Conservation (phyloP, 805 yeast species). For the Lachancea dasiensis region DNA sequence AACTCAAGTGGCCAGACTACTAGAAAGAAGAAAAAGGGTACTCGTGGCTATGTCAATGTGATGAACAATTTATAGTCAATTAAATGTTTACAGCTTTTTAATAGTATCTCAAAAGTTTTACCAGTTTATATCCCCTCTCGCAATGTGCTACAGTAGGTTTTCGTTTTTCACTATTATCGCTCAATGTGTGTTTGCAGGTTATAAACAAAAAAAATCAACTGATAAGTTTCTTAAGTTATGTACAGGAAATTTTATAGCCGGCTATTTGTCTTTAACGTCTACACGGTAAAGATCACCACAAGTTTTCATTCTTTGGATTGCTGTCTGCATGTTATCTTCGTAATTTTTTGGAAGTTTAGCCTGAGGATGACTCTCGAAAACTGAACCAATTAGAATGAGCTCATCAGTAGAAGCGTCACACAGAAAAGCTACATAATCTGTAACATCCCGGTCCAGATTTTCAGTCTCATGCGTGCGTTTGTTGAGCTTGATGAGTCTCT, state of each 20-base stretch:
- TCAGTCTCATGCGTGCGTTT: slow-evolving; percentile 40
- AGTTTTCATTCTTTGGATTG: slow-evolving; percentile 27
- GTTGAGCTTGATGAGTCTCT: slow-evolving; percentile 47
- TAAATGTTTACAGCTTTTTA: too few relatives aligned
- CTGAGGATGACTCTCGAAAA: slow-evolving; percentile 51
- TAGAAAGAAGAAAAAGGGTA: slow-evolving; percentile 39
- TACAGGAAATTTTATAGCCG: too few relatives aligned
- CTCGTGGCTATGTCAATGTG: slow-evolving; percentile 64
- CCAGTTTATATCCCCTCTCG: background rate
- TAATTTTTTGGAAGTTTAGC: slow-evolving; percentile 32
- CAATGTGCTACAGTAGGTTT: too few relatives aligned
- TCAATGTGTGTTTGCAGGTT: too few relatives aligned
- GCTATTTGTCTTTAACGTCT: background rate
- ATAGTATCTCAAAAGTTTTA: background rate
- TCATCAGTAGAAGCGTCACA: slow-evolving; percentile 56
- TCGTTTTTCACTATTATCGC: too few relatives aligned
- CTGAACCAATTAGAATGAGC: slow-evolving; percentile 56
- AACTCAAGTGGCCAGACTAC: slow-evolving; percentile 23
- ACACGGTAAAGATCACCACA: slow-evolving; percentile 31
- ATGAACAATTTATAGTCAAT: slow-evolving; percentile 38
- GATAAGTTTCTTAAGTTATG: background rate
- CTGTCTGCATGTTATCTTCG: slow-evolving; percentile 22
- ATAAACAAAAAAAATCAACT: slow-evolving; percentile 4
- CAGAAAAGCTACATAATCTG: slow-evolving; percentile 56
- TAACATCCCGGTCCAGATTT: slow-evolving; percentile 46